A percentile compares a stretch with the other conserved stretches of the same genome.
Evolutionary conservation across 306 rosid genomes (phyloP).

Genomic region (Corylus americana): DNA sequence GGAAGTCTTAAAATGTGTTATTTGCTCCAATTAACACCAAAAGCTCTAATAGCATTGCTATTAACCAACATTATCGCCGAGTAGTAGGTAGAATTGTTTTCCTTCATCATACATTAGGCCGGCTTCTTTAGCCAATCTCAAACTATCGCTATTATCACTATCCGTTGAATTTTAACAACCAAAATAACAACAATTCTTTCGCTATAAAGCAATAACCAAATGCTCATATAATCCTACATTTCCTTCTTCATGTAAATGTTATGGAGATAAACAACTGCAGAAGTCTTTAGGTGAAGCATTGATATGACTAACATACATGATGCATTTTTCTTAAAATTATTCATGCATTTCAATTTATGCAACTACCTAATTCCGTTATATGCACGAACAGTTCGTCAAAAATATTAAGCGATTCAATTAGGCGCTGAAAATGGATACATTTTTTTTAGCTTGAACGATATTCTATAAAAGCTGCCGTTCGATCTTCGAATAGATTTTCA

Average conservation of each 20-base stretch:
- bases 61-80: not conserved
- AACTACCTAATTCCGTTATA: not conserved
- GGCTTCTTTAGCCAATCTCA: not conserved
- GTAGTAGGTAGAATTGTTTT: no score
- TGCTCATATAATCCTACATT: not conserved
- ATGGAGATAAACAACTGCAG: not conserved
- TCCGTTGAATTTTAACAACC: not conserved
- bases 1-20: not conserved
- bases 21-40: not conserved
- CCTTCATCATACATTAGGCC: not conserved
- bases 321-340: not conserved
- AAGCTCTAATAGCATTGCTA: not conserved
- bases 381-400: not conserved
- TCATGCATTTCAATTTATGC: no score
- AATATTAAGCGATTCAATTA: not conserved
- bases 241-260: not conserved
- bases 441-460: not conserved
- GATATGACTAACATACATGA: not conserved
- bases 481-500: not conserved
- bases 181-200: not conserved
- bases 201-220: not conserved
- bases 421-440: not conserved
- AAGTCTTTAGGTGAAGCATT: not conserved
- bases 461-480: not conserved
- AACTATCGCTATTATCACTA: not conserved